A percentile compares a stretch with the other conserved stretches of the same genome.
Conservation (phyloP, 805 yeast genomes). For the Ogataea thermomethanolica region DNA sequence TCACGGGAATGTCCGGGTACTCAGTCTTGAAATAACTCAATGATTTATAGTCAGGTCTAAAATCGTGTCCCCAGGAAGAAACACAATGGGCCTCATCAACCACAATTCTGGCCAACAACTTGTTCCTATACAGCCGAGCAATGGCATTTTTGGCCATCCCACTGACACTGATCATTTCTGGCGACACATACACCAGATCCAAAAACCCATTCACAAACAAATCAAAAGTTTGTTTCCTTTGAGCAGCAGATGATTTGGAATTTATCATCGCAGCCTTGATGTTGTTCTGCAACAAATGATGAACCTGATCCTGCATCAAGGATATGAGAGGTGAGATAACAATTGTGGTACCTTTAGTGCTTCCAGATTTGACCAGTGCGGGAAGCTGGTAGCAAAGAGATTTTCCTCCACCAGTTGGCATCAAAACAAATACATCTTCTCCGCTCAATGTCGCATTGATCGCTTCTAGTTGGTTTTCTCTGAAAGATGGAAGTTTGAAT, state of each 20-base stretch:
- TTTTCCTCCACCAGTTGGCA: conserved; percentile 99
- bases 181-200: conserved; percentile 82
- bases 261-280: conserved; percentile 86
- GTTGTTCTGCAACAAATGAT: conserved; percentile 61
- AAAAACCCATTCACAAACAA: conserved; percentile 62
- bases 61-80: conserved; percentile 98
- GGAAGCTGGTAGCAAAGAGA: conserved; percentile 95
- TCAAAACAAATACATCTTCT: conserved; percentile 85
- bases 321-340: conserved; percentile 95
- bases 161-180: conserved; percentile 88
- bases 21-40: conserved; percentile 66
- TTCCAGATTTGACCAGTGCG: conserved; percentile 74
- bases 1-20: conserved; percentile 80
- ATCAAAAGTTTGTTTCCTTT: conserved; percentile 58
- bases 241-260: conserved; percentile 65
- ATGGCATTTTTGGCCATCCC: conserved; percentile 64
- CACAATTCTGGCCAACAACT: conserved; percentile 75
- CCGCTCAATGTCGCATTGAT: conserved; percentile 73
- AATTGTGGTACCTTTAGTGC: conserved; percentile 77
- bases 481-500: conserved; percentile 64
- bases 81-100: conserved; percentile 99
- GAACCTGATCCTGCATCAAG: conserved; percentile 96
- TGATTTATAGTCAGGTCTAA: conserved; percentile 90
- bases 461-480: conserved; percentile 85
- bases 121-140: conserved; percentile 48